Percentiles rank a stretch among this genome's conserved stretches.
Evolutionary conservation across 2,329 filamentous ascomycete genomes (phyloP).

Genomic region (Alternaria angustiovoidea): DNA sequence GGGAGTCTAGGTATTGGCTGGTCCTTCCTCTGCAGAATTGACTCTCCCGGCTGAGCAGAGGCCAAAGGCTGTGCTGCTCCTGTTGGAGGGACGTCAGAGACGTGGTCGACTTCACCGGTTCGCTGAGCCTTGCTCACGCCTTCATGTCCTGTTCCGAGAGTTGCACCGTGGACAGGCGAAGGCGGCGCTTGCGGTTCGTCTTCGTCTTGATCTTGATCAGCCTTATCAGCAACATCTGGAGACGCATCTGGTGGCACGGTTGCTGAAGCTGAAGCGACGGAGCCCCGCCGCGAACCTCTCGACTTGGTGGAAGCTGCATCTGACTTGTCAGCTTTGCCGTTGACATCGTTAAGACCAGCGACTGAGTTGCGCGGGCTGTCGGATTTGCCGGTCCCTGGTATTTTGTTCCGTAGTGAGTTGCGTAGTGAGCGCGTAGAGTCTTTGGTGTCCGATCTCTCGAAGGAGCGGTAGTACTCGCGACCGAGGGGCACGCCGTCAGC

Average conservation of each 20-base stretch:
- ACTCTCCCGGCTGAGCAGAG: conserved; percentile 78
- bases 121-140: conserved; percentile 83
- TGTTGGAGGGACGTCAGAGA: conserved; percentile 87
- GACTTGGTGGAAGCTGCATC: conserved; percentile 81
- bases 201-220: conserved; percentile 41
- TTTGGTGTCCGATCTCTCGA: conserved; percentile 90
- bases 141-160: conserved; percentile 75
- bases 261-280: conserved; percentile 44
- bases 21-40: conserved; percentile 86
- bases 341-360: conserved; percentile 58
- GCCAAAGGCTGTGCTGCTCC: conserved; percentile 64
- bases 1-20: conserved; percentile 71
- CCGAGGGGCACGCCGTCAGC: conserved; percentile 70
- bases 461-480: conserved; percentile 79
- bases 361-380: conserved; percentile 86
- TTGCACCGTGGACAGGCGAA: conserved; percentile 83
- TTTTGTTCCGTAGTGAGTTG: conserved; percentile 84
- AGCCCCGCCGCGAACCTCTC: conserved; percentile 47
- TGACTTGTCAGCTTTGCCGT: conserved; percentile 69
- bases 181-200: conserved; percentile 67
- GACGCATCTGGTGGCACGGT: conserved; percentile 52
- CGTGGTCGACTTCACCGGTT: conserved; percentile 89
- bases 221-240: conserved; percentile 44
- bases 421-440: conserved; percentile 89
- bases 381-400: conserved; percentile 73